These are phyloP conservation scores for Talaromyces liani DNA, from an alignment of 495 filamentous ascomycete species.

Conservation along the genomic window DNA sequence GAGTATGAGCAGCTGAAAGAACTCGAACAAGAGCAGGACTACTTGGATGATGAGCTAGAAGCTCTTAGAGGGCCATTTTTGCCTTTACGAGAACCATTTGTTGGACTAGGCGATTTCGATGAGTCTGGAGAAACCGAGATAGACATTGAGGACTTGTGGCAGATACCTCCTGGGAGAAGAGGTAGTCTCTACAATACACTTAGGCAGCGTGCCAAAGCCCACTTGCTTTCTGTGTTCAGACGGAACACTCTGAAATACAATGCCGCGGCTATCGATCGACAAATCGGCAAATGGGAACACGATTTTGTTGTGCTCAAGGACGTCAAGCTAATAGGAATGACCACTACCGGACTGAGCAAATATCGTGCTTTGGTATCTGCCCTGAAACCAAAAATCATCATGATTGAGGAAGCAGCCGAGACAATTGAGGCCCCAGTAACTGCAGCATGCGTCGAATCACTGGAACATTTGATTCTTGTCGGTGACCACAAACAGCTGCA, in stretches of 20 bases:
- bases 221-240: constrained; percentile 35
- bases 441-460: constrained; percentile 55
- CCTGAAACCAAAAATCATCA: constrained; percentile 55
- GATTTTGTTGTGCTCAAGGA: constrained; percentile 40
- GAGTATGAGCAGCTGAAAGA: constrained; percentile 60
- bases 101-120: constrained; percentile 17
- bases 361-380: constrained; percentile 68
- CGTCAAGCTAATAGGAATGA: constrained; percentile 63
- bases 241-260: constrained; percentile 34
- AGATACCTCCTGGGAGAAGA: constrained; percentile 43
- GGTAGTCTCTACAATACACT: constrained; percentile 54
- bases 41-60: constrained; percentile 47
- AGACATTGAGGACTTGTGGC: constrained; percentile 44
- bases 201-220: constrained; percentile 34
- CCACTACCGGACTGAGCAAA: constrained; percentile 82
- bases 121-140: constrained; percentile 7
- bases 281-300: constrained; percentile 50
- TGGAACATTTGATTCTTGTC: constrained; percentile 69
- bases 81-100: constrained; percentile 40
- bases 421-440: constrained; percentile 60
- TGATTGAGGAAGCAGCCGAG: constrained; percentile 76
- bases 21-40: constrained; percentile 52
- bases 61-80: constrained; percentile 41
- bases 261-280: constrained; percentile 26
- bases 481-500: constrained; percentile 72